Evolutionary conservation across 148 eudicot genomes (phyloP).

Genomic region (Salicornia ramosissima): DNA sequence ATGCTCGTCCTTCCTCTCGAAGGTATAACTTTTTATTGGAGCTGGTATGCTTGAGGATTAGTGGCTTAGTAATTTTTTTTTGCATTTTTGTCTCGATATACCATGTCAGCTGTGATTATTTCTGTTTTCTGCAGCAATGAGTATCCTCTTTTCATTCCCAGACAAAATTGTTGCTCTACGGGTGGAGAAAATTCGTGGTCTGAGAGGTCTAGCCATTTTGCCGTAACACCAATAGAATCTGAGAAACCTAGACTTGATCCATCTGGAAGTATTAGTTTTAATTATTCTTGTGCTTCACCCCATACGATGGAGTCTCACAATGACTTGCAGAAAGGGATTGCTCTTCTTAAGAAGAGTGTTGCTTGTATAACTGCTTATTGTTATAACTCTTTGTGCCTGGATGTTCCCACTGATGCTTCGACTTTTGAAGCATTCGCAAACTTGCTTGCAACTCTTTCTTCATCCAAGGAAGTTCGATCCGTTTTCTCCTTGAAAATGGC

Average conservation of each 20-base stretch:
- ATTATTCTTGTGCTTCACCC: conserved; percentile 67
- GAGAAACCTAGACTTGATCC: conserved; percentile 68
- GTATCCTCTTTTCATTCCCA: conserved; percentile 89
- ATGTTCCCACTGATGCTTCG: conserved; percentile 74
- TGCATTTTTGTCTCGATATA: background rate
- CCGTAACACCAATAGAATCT: conserved; percentile 69
- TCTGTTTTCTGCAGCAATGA: conserved; percentile 62
- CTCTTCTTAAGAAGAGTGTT: conserved; percentile 96
- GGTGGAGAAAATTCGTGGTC: conserved; percentile 92
- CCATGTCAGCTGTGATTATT: conserved; percentile 16
- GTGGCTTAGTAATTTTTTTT: too few species aligned
- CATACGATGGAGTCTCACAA: conserved; percentile 80
- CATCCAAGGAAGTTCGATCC: conserved; percentile 85
- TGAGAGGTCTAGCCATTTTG: conserved; percentile 82
- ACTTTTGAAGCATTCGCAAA: conserved; percentile 94
- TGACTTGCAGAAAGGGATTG: conserved; percentile 96
- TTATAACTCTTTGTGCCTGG: conserved; percentile 72
- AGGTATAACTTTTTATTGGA: conserved; percentile 45
- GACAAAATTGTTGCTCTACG: conserved; percentile 71
- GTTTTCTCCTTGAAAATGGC: conserved; percentile 68
- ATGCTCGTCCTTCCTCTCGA: conserved; percentile 89
- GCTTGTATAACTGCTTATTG: conserved; percentile 92
- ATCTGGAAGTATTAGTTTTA: conserved; percentile 71
- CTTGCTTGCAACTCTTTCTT: conserved; percentile 86
- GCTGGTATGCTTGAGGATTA: background rate